Evolutionary conservation across 2,329 filamentous ascomycete species (phyloP), one percentile per base, ranked within the genome.

Genomic region (Pseudopithomyces maydicus): DNA sequence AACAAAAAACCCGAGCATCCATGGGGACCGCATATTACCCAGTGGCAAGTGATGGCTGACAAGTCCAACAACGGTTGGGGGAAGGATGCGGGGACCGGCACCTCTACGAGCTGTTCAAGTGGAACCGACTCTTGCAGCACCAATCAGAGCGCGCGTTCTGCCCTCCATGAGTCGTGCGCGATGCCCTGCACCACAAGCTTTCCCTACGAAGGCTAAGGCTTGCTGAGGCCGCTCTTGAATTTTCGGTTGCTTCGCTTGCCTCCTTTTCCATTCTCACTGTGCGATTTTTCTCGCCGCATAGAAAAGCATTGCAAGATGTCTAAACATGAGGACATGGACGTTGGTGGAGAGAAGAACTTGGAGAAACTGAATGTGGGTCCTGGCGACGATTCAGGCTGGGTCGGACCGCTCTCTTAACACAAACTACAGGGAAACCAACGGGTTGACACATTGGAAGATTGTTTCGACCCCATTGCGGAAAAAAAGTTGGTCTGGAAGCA

Each of bases 401-500:
- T 47, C 7, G 17, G 35, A 8, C 22, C 2, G 20, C 6, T 45
- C 12, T 29, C 17, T 35, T 50, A 41, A 50, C 22, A 6, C 22
- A 15, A 26, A 41, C 20, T 23, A 41, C 35, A 50, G 47, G 22
- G 26, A 14, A 19, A 50, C 22, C 20, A 50, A 15, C 47, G 15
- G 15, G 35, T 50, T 15, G 47, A 50, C 29, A 35, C 35, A 10
- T n/a, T 50, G 12, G 47, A 50, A 19, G 47, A 50, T 22, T 35
- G 29, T 23, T 50, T 50, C 47, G 47, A 50, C 22, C 47, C 47
- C 7, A 41, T 45, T 46, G 51, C 47, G 33, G 39, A 35, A 14
- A 50, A 29, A 26, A 42, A 20, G 17, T 32, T 55, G 29, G 41
- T 56, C 6, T 42, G 47, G 47, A 56, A 56, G 26, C 54, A 56